Conservation (phyloP, 441 rosid species). For the Francoa sonchifolia region DNA sequence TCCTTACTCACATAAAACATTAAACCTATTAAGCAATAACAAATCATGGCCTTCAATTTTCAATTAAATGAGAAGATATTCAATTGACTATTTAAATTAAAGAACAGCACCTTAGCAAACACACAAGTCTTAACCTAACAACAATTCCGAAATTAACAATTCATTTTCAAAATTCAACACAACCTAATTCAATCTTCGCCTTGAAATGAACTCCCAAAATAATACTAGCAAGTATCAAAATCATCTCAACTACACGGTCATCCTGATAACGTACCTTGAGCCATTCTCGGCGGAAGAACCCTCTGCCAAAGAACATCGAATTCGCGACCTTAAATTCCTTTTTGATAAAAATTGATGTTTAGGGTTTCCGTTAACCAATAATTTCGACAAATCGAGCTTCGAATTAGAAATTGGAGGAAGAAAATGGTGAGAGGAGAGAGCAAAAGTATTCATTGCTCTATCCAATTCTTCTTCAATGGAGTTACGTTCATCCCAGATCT, state of each 20-base stretch:
- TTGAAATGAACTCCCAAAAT: conserved; percentile 2
- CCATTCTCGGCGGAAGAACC: conserved; percentile 29
- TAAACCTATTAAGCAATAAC: no score
- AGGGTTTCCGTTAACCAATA: conserved; percentile 9
- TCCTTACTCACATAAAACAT: no score
- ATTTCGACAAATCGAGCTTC: conserved; percentile 6
- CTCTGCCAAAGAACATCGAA: conserved; percentile 26
- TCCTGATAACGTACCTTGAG: conserved; percentile 26
- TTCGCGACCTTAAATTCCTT: conserved; percentile 8
- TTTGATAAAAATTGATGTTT: conserved; percentile 11
- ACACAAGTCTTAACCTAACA: no score
- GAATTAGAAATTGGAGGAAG: conserved; percentile 9
- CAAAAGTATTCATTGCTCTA: conserved; percentile 7
- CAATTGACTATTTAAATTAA: no score
- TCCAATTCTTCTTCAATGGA: not conserved
- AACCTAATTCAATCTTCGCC: no score
- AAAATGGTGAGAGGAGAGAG: conserved; percentile 15
- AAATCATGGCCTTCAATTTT: no score
- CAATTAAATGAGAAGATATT: no score
- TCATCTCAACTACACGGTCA: not conserved
- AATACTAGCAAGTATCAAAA: not conserved
- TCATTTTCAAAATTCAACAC: no score
- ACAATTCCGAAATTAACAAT: no score
- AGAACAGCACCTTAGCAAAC: no score
- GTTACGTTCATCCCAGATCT: not conserved